Evolutionary conservation across 495 filamentous ascomycete species (phyloP).

Genomic region (Penicillium mononematosum): DNA sequence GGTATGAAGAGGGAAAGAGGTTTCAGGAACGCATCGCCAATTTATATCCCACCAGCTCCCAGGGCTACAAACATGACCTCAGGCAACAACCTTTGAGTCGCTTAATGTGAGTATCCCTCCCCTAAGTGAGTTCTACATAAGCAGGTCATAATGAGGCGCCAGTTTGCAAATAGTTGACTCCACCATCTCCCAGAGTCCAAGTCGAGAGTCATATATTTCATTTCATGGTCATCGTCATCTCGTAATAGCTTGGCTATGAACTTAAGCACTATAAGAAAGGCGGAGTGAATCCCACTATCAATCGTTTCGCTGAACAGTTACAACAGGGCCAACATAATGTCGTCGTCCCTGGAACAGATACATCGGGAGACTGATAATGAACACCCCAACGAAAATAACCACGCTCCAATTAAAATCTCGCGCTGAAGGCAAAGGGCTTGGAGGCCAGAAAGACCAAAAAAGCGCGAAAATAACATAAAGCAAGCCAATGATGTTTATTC

Average conservation of each 20-base stretch:
- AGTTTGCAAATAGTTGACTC: too few relatives aligned
- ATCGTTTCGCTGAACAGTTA: conserved; percentile 11
- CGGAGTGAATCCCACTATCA: background rate
- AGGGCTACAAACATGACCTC: too few relatives aligned
- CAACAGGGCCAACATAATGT: conserved; percentile 32
- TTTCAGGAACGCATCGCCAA: too few relatives aligned
- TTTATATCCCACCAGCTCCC: too few relatives aligned
- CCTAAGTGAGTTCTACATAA: too few relatives aligned
- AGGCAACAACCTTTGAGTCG: too few relatives aligned
- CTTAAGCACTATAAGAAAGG: background rate
- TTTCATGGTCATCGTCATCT: background rate
- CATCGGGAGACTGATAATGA: conserved; percentile 35
- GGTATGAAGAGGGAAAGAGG: too few relatives aligned
- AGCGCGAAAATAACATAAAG: conserved; percentile 37
- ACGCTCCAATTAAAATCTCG: conserved; percentile 53
- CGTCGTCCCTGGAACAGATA: conserved; percentile 32
- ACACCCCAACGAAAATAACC: conserved; percentile 41
- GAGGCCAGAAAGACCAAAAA: conserved; percentile 49
- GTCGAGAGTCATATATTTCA: background rate
- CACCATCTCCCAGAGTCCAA: too few relatives aligned
- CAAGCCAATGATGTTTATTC: conserved; percentile 39
- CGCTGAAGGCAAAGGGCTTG: conserved; percentile 31
- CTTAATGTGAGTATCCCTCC: too few relatives aligned
- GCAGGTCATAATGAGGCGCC: too few relatives aligned
- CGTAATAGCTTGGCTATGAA: background rate